Evolutionary conservation across 495 filamentous ascomycete genomes (phyloP).

Genomic region (Tirmania nivea): DNA sequence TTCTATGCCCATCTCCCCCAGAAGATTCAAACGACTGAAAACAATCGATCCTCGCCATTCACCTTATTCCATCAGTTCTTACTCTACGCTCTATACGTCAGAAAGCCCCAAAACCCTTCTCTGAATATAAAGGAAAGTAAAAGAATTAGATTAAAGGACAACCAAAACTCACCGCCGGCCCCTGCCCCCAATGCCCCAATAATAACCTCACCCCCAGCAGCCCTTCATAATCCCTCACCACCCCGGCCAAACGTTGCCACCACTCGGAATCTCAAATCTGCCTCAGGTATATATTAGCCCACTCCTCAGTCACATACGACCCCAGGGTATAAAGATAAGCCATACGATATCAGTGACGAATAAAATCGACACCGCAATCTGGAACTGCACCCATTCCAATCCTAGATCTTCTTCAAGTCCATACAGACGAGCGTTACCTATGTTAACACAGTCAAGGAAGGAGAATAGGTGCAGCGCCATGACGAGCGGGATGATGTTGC

Average conservation of each 20-base stretch:
- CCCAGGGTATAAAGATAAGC: too few species aligned
- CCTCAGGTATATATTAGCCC: background rate
- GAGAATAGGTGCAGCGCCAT: conserved; percentile 41
- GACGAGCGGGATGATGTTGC: conserved; percentile 37
- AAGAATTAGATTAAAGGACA: too few species aligned
- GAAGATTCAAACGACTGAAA: too few species aligned
- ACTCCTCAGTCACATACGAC: too few species aligned
- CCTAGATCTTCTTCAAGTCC: conserved; percentile 43
- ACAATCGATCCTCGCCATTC: too few species aligned
- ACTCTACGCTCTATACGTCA: too few species aligned
- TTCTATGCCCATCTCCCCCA: too few species aligned
- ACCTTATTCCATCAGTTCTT: too few species aligned
- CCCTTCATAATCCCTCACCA: conserved; percentile 35
- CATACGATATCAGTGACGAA: conserved; percentile 46
- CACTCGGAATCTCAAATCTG: conserved; percentile 35
- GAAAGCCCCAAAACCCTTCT: too few species aligned
- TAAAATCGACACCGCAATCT: conserved; percentile 46
- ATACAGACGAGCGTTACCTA: conserved; percentile 55
- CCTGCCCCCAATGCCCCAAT: conserved; percentile 43
- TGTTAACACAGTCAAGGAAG: conserved; percentile 57
- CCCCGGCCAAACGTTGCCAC: conserved; percentile 46
- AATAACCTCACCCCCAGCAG: conserved; percentile 38
- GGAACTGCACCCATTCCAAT: conserved; percentile 40
- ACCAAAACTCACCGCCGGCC: conserved; percentile 23
- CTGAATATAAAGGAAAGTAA: too few species aligned